A percentile compares a stretch with the other conserved stretches of the same genome.
Evolutionary conservation across 2,329 filamentous ascomycete species (phyloP).

Genomic region (Corynespora cassiicola): DNA sequence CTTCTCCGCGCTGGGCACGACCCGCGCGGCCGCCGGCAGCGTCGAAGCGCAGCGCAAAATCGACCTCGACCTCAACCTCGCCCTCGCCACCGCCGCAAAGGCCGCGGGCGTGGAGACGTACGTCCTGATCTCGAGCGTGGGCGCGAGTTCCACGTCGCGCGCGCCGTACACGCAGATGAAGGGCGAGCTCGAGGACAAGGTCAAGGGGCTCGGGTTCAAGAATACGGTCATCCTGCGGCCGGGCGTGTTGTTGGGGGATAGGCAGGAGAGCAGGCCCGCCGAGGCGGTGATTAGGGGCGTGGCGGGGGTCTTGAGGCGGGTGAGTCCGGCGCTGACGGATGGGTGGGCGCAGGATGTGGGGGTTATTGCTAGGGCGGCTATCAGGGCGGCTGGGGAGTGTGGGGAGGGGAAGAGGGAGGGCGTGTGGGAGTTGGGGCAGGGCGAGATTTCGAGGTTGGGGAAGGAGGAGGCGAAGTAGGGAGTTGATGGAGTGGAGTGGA

Average conservation of each 20-base stretch:
- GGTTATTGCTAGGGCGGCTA: constrained; percentile 73
- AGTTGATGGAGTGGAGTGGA: constrained; percentile 1
- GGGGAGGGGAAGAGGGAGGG: constrained; percentile 63
- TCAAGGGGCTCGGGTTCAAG: constrained; percentile 76
- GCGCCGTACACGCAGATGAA: constrained; percentile 76
- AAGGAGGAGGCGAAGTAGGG: constrained; percentile 46
- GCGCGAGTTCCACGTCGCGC: constrained; percentile 57
- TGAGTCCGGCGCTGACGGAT: constrained; percentile 61
- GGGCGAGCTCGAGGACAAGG: constrained; percentile 80
- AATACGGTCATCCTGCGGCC: constrained; percentile 77
- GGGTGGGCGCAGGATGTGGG: constrained; percentile 75
- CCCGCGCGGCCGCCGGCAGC: constrained; percentile 74
- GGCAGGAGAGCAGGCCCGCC: constrained; percentile 65
- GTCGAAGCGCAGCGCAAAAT: constrained; percentile 84
- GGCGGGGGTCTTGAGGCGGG: constrained; percentile 61
- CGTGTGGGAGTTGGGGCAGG: constrained; percentile 66
- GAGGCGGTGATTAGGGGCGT: constrained; percentile 66
- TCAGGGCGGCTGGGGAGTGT: constrained; percentile 62
- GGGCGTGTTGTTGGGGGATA: constrained; percentile 75
- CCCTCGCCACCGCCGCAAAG: constrained; percentile 77
- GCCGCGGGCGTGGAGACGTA: constrained; percentile 74
- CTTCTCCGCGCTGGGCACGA: constrained; percentile 83
- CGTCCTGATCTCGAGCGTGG: constrained; percentile 73
- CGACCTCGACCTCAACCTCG: constrained; percentile 85
- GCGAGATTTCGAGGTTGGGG: constrained; percentile 73